These are phyloP conservation scores for Camellia oleifera DNA, from an alignment of 179 eudicot species.

Conservation along the genomic window DNA sequence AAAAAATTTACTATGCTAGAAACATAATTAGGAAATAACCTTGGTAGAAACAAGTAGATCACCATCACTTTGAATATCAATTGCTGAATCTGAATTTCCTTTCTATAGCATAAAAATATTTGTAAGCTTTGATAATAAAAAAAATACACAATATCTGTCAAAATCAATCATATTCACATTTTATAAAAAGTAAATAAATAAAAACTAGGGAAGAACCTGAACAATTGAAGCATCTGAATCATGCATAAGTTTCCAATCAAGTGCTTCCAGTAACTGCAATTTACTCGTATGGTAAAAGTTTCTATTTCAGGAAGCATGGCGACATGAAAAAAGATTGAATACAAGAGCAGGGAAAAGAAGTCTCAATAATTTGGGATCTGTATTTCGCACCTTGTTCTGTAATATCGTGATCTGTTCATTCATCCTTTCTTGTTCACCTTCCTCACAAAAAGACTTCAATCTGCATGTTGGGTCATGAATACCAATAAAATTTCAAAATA, in stretches of 20 bases:
- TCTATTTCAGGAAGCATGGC: slow-evolving; percentile 1
- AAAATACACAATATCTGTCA: neutral
- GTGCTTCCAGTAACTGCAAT: slow-evolving; percentile 94
- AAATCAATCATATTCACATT: neutral
- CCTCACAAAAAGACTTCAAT: slow-evolving; percentile 81
- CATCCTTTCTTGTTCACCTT: slow-evolving; percentile 91
- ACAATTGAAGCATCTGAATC: slow-evolving; percentile 54
- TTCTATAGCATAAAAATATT: slow-evolving; percentile 37
- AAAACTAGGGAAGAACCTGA: slow-evolving; percentile 47
- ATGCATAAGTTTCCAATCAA: slow-evolving; percentile 99
- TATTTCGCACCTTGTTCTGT: slow-evolving; percentile 63
- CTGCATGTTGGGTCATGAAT: slow-evolving; percentile 38
- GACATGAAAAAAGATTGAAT: neutral
- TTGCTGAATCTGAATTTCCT: slow-evolving; percentile 37
- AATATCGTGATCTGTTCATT: slow-evolving; percentile 72
- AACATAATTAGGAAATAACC: slow-evolving; percentile 22
- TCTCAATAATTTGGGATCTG: neutral
- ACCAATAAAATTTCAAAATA: neutral
- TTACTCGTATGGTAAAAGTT: neutral
- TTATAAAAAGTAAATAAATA: neutral
- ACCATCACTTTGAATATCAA: slow-evolving; percentile 30
- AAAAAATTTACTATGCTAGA: neutral
- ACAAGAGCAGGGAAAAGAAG: slow-evolving; percentile 9
- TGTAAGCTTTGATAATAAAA: neutral
- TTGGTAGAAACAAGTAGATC: slow-evolving; percentile 27